Base-by-base conservation (phyloP, 1,284 basidiomycete species). In the Polyporus tsugae region DNA sequence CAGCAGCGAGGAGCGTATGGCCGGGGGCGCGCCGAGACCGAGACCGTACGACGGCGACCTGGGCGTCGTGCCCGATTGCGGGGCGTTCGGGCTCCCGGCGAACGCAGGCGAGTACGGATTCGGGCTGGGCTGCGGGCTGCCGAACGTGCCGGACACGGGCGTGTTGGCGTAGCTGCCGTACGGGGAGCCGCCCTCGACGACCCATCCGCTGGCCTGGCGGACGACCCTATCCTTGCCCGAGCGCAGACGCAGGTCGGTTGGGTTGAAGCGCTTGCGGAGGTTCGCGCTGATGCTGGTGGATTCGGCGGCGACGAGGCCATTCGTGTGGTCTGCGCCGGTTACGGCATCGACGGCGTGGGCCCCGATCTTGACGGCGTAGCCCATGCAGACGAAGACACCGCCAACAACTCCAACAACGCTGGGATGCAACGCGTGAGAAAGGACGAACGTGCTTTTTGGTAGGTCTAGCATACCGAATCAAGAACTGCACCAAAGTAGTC, bases 341-440 rank as follows among this genome's bases (percentile, higher is more conserved):
- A 93, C 90, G 25, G 88, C 89, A 68, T 89, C 87, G 61, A 91
- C 85, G 3, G 91, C 89, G 62, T 88, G 88, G 17, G 86, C 84
- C 29, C 87, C 88, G 66, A 93, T 84, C 55, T 89, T 87, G 71
- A 94, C 86, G 52, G 91, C 91, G 79, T 93, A 95, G 53, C 90
- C 87, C 76, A 90, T 88, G 79, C 93, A 94, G 29, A 92, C 91
- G 80, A 94, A 94, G 39, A 94, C 86, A 7, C 93, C 93, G 6
- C 93, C 93, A n/a, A 95, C 82, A 63, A 95, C 92, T 29, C 93
- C 93, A 29, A 91, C 89, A 72, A 87, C 89, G 60, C 89, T 90
- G 68, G 10, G 66, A 41, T 41, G 1, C 46, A 41, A 22, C 6
- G 60, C 38, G 22, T 61, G 66, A 60, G 19, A 19, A 38, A 15